Percentiles rank a stretch among this genome's conserved stretches.
phyloP scores from a whole-genome alignment of 1,139 yeast species.

The Lodderomyces beijingensis region DNA sequence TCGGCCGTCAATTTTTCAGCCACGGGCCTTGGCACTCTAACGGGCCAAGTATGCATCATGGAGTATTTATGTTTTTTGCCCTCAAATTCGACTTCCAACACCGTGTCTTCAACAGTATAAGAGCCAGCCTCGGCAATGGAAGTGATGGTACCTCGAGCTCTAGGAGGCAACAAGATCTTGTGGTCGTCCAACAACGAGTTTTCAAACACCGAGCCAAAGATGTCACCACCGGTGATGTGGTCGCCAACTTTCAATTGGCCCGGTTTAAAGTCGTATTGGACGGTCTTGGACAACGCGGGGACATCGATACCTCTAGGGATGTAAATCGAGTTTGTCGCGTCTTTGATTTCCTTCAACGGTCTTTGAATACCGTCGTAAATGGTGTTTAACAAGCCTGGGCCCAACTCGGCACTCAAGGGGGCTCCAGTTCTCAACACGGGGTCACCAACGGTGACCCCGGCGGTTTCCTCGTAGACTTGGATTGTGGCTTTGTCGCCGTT shows the following conservation, averaged over 20 bases:
- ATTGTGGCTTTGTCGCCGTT: slow-evolving; percentile 95
- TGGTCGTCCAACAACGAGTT: slow-evolving; percentile 90
- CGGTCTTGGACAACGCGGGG: slow-evolving; percentile 82
- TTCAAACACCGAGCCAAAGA: slow-evolving; percentile 89
- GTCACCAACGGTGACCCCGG: slow-evolving; percentile 98
- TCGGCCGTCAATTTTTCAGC: slow-evolving; percentile 90
- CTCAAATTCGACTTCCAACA: slow-evolving; percentile 91
- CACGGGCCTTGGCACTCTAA: slow-evolving; percentile 98
- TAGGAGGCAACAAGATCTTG: slow-evolving; percentile 92
- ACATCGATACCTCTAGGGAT: slow-evolving; percentile 98
- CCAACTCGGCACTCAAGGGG: slow-evolving; percentile 95
- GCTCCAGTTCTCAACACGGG: slow-evolving; percentile 97
- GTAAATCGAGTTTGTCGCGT: slow-evolving; percentile 81
- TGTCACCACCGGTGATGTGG: slow-evolving; percentile 97
- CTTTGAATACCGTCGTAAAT: slow-evolving; percentile 99
- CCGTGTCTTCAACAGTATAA: slow-evolving; percentile 82
- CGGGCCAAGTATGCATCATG: slow-evolving; percentile 99
- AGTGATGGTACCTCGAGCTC: slow-evolving; percentile 96
- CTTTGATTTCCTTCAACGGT: slow-evolving; percentile 90
- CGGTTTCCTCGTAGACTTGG: slow-evolving; percentile 98
- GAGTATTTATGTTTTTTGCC: slow-evolving; percentile 78
- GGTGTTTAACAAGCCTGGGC: slow-evolving; percentile 99
- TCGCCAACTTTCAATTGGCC: slow-evolving; percentile 82
- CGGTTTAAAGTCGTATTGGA: slow-evolving; percentile 84
- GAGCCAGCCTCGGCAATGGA: slow-evolving; percentile 86